Percentiles rank a stretch among this genome's conserved stretches.
These are phyloP conservation scores for Nannochloropsis granulata DNA, from an alignment of 108 stramenopile genomes.

Conservation along the genomic window DNA sequence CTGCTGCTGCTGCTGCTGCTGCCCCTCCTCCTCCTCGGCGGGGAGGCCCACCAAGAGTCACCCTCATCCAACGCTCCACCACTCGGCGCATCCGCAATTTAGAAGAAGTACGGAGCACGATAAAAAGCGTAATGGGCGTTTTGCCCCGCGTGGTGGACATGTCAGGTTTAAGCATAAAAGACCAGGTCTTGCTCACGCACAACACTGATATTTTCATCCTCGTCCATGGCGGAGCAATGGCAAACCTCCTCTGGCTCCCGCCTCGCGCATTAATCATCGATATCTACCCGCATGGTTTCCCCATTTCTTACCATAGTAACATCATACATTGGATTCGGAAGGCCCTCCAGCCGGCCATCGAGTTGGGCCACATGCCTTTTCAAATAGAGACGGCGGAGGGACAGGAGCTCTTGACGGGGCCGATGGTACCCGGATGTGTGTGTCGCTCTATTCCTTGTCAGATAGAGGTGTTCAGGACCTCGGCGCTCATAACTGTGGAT, in stretches of 20 bases:
- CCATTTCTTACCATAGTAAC: not conserved
- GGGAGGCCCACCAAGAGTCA: not conserved
- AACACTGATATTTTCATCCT: not conserved
- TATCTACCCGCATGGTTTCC: not conserved
- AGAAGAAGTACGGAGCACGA: not conserved
- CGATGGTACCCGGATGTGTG: not conserved
- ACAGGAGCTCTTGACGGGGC: not conserved
- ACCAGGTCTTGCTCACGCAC: not conserved
- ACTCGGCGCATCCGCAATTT: not conserved
- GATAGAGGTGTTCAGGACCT: not conserved
- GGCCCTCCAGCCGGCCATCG: not conserved
- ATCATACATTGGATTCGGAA: not conserved
- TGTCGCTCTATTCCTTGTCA: not conserved
- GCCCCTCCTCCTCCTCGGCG: too few relatives aligned
- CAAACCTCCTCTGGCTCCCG: not conserved
- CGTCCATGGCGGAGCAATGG: not conserved
- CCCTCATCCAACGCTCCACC: not conserved
- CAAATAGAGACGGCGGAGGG: not conserved
- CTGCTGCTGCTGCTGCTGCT: too few relatives aligned
- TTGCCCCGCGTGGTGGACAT: not conserved
- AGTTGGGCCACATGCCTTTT: not conserved
- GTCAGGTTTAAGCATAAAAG: not conserved
- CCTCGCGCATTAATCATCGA: not conserved
- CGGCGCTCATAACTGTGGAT: not conserved
- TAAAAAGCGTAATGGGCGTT: not conserved